Conservation (phyloP, 2,329 filamentous ascomycete genomes). For the Arachnopeziza araneosa region DNA sequence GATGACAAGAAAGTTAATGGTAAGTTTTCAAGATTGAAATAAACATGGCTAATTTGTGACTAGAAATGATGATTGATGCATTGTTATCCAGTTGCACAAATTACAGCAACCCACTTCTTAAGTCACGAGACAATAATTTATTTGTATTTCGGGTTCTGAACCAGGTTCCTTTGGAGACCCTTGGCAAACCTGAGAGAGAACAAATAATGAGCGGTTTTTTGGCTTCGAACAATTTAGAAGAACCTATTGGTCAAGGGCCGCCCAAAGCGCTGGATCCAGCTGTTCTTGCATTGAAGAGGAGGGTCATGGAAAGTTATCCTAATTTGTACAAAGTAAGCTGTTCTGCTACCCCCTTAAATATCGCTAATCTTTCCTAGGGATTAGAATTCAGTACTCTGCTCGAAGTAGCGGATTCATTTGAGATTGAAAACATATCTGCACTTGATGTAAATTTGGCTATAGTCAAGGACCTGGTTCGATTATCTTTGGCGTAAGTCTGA, state of each 20-base stretch:
- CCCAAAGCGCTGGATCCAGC: constrained; percentile 14
- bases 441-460: constrained; percentile 13
- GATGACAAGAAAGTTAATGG: constrained; percentile 19
- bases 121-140: constrained; percentile 14
- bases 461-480: constrained; percentile 23
- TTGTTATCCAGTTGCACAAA: constrained; percentile 20
- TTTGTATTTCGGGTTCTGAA: constrained; percentile 25
- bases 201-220: constrained; percentile 35
- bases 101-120: constrained; percentile 15
- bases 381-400: constrained; percentile 36
- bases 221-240: constrained; percentile 1
- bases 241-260: neutral
- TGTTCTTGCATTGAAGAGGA: constrained; percentile 42
- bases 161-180: constrained; percentile 31
- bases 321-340: constrained; percentile 42
- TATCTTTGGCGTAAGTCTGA: constrained; percentile 22
- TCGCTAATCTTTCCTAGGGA: constrained; percentile 12
- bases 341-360: neutral
- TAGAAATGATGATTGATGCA: constrained; percentile 25
- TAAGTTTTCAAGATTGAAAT: constrained; percentile 8
- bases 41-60: neutral
- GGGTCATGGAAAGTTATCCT: constrained; percentile 42
- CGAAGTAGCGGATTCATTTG: constrained; percentile 25
- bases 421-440: constrained; percentile 3
- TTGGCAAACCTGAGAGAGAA: constrained; percentile 41